A percentile compares a stretch with the other conserved stretches of the same genome.
Evolutionary conservation across 352 stramenopile genomes (phyloP).

Genomic region (Phytophthora litchii): DNA sequence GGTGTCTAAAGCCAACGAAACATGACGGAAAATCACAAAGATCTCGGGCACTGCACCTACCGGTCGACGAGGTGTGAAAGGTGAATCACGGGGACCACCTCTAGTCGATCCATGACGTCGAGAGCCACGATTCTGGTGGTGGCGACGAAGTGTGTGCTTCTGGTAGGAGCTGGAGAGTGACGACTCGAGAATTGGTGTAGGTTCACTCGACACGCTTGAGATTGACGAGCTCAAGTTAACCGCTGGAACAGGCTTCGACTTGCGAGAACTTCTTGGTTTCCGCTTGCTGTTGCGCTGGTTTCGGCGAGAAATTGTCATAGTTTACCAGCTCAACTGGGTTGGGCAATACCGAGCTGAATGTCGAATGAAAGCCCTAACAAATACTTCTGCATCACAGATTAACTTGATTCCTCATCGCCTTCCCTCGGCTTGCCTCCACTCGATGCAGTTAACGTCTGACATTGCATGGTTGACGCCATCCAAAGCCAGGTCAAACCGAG

Average conservation of each 20-base stretch:
- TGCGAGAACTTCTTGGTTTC: slow-evolving; percentile 18
- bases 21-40: slow-evolving; percentile 40
- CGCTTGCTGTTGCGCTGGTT: slow-evolving; percentile 23
- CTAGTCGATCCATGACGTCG: slow-evolving; percentile 15
- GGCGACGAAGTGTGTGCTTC: slow-evolving; percentile 36
- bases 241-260: background rate
- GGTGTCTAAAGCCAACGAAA: slow-evolving; percentile 40
- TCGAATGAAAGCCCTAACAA: slow-evolving; percentile 24
- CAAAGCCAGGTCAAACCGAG: background rate
- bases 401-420: slow-evolving; percentile 14
- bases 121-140: slow-evolving; percentile 23
- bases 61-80: slow-evolving; percentile 36
- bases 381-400: background rate
- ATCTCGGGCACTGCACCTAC: slow-evolving; percentile 33
- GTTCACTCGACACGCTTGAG: slow-evolving; percentile 38
- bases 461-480: background rate
- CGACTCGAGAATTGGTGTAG: slow-evolving; percentile 35
- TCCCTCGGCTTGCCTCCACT: slow-evolving; percentile 29
- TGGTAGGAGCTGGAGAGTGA: slow-evolving; percentile 31
- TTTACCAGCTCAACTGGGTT: background rate
- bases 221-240: slow-evolving; percentile 34
- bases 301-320: slow-evolving; percentile 26
- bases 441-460: background rate
- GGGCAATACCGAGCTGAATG: slow-evolving; percentile 17
- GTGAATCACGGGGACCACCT: slow-evolving; percentile 23